Percentiles rank a stretch among this genome's conserved stretches.
Conservation (phyloP, 129 eudicot species). For the Mikania micrantha region DNA sequence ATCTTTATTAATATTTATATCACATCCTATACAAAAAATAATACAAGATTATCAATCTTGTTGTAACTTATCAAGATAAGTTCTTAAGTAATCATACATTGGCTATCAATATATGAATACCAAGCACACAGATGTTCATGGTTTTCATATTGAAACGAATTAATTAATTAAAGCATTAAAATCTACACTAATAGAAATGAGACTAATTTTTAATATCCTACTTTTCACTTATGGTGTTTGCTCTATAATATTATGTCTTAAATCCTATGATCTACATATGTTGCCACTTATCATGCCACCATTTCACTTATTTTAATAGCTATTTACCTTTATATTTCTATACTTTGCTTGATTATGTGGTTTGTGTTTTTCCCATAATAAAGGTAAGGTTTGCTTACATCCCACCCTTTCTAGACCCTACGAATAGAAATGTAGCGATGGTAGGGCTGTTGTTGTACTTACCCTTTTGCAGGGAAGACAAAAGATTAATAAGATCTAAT, state of each 20-base stretch:
- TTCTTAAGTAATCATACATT: background rate
- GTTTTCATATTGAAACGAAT: background rate
- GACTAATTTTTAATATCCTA: background rate
- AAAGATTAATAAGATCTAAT: background rate
- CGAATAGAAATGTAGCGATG: too few relatives aligned
- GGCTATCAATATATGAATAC: background rate
- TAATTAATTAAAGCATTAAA: background rate
- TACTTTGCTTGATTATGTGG: too few relatives aligned
- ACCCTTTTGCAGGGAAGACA: background rate
- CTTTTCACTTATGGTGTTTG: too few relatives aligned
- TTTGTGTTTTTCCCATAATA: too few relatives aligned
- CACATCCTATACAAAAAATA: constrained; percentile 58
- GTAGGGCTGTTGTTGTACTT: too few relatives aligned
- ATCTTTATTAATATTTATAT: constrained; percentile 69
- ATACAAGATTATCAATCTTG: background rate
- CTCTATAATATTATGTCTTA: too few relatives aligned
- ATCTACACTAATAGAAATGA: background rate
- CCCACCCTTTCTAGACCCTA: too few relatives aligned
- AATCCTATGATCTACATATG: too few relatives aligned
- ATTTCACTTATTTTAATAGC: too few relatives aligned
- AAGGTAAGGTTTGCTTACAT: too few relatives aligned
- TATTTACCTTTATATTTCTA: too few relatives aligned
- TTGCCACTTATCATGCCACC: too few relatives aligned
- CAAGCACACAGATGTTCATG: background rate
- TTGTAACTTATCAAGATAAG: constrained; percentile 2